Percentiles rank a stretch among this genome's conserved stretches.
Conservation (phyloP, 2,329 filamentous ascomycete genomes). For the Thyridium curvatum region DNA sequence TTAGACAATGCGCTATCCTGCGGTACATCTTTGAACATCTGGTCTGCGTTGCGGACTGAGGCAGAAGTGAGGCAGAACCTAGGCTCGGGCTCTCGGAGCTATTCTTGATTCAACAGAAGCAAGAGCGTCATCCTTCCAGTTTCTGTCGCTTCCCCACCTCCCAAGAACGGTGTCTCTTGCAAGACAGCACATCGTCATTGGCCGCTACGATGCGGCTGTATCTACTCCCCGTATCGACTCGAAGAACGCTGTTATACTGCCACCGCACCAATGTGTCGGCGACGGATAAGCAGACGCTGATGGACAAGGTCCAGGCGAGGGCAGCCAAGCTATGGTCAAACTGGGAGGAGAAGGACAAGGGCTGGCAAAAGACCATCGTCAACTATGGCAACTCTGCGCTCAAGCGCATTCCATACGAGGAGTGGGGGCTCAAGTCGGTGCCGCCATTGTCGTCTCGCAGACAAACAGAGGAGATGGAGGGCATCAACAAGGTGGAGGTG, state of each 20-base stretch:
- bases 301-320: slow-evolving; percentile 65
- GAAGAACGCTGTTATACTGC: slow-evolving; percentile 87
- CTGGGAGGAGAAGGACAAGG: slow-evolving; percentile 79
- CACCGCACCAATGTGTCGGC: slow-evolving; percentile 58
- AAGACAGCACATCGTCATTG: too few species aligned
- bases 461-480: slow-evolving; percentile 55
- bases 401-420: slow-evolving; percentile 85
- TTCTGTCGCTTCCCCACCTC: too few species aligned
- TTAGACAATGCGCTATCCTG: too few species aligned
- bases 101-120: too few species aligned
- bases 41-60: too few species aligned
- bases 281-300: slow-evolving; percentile 43
- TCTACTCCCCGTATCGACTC: slow-evolving; percentile 86
- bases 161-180: background rate
- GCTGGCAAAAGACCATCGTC: slow-evolving; percentile 86
- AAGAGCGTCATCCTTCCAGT: too few species aligned
- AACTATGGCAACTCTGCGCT: slow-evolving; percentile 81
- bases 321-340: slow-evolving; percentile 72
- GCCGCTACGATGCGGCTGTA: slow-evolving; percentile 76
- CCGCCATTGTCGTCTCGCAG: slow-evolving; percentile 69
- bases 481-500: slow-evolving; percentile 62
- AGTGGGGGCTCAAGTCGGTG: slow-evolving; percentile 96
- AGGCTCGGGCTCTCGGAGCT: too few species aligned
- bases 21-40: too few species aligned
- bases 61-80: too few species aligned